A percentile compares a stretch with the other conserved stretches of the same genome.
These are phyloP conservation scores for Aulographum hederae DNA, from an alignment of 2,329 filamentous ascomycete genomes.

Conservation along the genomic window DNA sequence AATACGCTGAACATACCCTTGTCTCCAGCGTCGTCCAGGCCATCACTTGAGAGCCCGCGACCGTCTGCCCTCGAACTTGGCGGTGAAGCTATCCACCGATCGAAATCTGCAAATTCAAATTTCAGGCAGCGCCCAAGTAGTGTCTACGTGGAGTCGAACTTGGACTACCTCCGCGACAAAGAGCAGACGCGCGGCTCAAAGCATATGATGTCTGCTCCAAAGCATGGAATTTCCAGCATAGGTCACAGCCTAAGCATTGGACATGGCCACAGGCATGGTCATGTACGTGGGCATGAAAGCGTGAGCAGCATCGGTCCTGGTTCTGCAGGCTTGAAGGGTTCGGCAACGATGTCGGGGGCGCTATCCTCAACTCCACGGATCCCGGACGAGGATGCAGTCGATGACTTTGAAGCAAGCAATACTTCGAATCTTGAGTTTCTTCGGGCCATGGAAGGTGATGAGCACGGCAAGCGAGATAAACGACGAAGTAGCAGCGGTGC, in stretches of 20 bases:
- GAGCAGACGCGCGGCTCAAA: no score
- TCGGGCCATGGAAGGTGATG: constrained; percentile 7
- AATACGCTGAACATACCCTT: constrained; percentile 31
- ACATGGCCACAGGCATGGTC: no score
- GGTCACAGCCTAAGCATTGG: no score
- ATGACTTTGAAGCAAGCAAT: no score
- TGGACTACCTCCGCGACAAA: constrained; percentile 66
- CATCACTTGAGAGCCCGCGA: constrained; percentile 54
- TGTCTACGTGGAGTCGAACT: constrained; percentile 63
- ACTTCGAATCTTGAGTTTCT: background rate
- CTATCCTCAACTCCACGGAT: no score
- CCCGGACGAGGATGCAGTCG: no score
- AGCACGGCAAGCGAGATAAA: constrained; percentile 34
- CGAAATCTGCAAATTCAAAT: constrained; percentile 42
- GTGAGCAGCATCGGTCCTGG: no score
- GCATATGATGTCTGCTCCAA: no score
- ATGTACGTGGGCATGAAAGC: no score
- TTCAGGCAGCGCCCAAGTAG: constrained; percentile 50
- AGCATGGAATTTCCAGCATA: no score
- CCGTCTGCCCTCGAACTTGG: constrained; percentile 40
- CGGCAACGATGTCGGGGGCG: no score
- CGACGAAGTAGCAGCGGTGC: constrained; percentile 32
- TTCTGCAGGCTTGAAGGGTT: no score
- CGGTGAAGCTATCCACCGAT: constrained; percentile 36
- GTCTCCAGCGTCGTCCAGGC: constrained; percentile 38